phyloP scores from a whole-genome alignment of 192 early-diverging fungal genomes.

The Gonapodya sp. region DNA sequence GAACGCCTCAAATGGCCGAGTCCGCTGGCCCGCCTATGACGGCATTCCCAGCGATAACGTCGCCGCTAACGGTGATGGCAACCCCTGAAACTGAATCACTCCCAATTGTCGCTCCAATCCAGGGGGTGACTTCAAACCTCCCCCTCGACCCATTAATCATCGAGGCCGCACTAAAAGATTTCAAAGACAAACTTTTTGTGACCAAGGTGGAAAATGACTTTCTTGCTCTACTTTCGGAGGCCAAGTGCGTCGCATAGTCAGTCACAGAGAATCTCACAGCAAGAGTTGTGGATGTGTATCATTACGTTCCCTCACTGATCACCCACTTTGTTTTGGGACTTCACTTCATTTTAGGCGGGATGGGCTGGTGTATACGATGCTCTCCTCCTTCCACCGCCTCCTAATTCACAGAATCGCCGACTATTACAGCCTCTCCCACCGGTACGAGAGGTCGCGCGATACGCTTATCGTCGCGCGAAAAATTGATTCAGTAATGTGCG shows the following conservation, averaged over 20 bases:
- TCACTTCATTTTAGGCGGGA: neutral
- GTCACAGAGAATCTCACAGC: too few species aligned
- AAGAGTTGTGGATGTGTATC: too few species aligned
- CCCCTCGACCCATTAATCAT: neutral
- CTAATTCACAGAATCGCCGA: neutral
- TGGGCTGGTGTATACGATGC: neutral
- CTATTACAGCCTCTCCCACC: neutral
- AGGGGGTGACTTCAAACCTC: neutral
- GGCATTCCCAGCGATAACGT: neutral
- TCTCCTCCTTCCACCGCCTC: neutral
- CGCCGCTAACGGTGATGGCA: neutral
- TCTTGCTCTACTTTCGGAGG: neutral
- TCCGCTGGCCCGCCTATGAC: neutral
- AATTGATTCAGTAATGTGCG: neutral
- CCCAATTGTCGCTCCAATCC: neutral
- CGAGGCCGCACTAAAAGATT: neutral
- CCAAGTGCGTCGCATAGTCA: neutral
- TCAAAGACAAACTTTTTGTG: neutral
- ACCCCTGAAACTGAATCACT: neutral
- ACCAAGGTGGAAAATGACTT: conserved; percentile 1
- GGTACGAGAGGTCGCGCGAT: neutral
- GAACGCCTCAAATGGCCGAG: too few species aligned
- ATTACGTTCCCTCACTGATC: neutral
- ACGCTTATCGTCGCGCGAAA: neutral
- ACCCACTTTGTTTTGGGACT: neutral